Evolutionary conservation across 306 rosid species (phyloP).

Genomic region (Lagenaria siceraria): DNA sequence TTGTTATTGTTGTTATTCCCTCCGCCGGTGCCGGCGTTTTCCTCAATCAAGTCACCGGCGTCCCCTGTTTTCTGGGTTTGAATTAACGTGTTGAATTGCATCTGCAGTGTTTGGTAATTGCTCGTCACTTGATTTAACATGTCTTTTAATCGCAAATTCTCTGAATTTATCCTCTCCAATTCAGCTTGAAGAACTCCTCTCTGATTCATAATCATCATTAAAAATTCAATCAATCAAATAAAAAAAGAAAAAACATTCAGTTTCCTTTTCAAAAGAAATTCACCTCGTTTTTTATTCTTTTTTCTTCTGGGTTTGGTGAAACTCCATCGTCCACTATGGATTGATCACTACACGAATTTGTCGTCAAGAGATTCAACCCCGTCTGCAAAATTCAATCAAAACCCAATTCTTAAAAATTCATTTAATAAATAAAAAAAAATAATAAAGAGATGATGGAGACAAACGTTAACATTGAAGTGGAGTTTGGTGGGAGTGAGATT

Average conservation of each 20-base stretch:
- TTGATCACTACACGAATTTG: conserved; percentile 50
- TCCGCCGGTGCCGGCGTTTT: background rate
- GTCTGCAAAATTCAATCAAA: conserved; percentile 26
- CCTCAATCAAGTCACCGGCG: background rate
- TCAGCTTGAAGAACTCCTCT: conserved; percentile 41
- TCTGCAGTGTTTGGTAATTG: conserved; percentile 35
- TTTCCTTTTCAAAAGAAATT: background rate
- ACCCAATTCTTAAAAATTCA: background rate
- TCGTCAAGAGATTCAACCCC: conserved; percentile 57
- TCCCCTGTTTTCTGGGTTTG: conserved; percentile 23
- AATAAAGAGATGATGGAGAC: conserved; percentile 3
- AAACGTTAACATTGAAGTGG: conserved; percentile 44
- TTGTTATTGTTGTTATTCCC: too few species aligned
- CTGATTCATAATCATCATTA: conserved; percentile 18
- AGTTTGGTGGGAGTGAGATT: conserved; percentile 6
- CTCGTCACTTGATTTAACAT: conserved; percentile 24
- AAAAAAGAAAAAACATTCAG: too few species aligned
- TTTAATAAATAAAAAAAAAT: background rate
- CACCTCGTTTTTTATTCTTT: conserved; percentile 42
- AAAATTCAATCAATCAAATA: background rate
- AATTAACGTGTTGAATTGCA: conserved; percentile 23
- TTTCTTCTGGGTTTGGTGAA: conserved; percentile 28
- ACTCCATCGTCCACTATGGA: conserved; percentile 40
- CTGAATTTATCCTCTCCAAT: conserved; percentile 32
- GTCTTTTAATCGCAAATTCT: conserved; percentile 42